Evolutionary conservation across 2,329 filamentous ascomycete genomes (phyloP), one percentile per base, ranked within the genome.

Genomic region (Trichophyton verrucosum): DNA sequence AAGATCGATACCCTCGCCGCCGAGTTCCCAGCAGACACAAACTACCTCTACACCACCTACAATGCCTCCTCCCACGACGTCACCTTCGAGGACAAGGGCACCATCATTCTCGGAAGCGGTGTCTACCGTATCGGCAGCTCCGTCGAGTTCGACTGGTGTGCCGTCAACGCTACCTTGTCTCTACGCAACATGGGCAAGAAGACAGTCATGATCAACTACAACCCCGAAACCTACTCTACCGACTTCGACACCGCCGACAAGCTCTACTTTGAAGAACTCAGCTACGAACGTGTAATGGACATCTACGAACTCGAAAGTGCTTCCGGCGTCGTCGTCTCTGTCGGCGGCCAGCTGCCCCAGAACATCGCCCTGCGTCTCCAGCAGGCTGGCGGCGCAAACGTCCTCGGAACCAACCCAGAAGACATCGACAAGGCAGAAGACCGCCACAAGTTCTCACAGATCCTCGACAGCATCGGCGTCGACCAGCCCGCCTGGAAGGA

Each of bases 401-500:
- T 99, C 60, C 85, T 99, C 6, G 94, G 94, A 68, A 99, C 94
- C 0, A 84, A 97, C 69, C 94, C 94, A 42, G 82, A 86, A 70
- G 90, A 97, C 70, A 99, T 99, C 66, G 94, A 99, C 82, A 95
- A 91, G 79, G 94, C 94, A 55, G 94, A 99, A 77, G 91, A 99
- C 74, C 86, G 94, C 72, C 91, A 97, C 75, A 97, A 99, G 76
- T 99, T 99, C 80, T 96, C 92, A 22, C 88, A 91, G 70, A 97
- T 97, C 65, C 82, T 99, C 53, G 94, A 99, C 75, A 95, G 89
- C 74, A 96, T 97, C 68, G 92, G 91, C 62, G 86, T 99, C 61
- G 92, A 97, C 73, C 94, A 99, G 77, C 94, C 94, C 40, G 91
- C 90, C 8, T 99, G 94, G 94, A 96, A 95, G 76, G 94, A 99